A percentile compares a stretch with the other conserved stretches of the same genome.
Evolutionary conservation across 179 eudicot genomes (phyloP).

Genomic region (Heliamphora pulchella): DNA sequence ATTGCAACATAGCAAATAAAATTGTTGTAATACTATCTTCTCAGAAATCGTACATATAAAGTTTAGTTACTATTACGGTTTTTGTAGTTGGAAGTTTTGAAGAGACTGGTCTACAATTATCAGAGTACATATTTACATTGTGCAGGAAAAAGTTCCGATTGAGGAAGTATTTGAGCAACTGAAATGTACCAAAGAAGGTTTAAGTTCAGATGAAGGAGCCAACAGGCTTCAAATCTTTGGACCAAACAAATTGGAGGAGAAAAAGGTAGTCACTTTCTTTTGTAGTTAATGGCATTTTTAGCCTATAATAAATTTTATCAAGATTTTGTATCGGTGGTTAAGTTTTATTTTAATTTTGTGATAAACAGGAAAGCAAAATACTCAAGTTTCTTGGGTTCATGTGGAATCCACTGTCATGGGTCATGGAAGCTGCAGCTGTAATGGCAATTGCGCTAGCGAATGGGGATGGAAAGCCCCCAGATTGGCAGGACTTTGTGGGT

Average conservation of each 20-base stretch:
- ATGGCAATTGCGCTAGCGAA: constrained; percentile 90
- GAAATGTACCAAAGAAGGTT: constrained; percentile 59
- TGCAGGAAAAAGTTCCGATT: constrained; percentile 62
- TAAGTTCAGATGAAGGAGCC: constrained; percentile 46
- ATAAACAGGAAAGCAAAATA: constrained; percentile 68
- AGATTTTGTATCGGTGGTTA: not conserved
- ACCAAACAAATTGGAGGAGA: constrained; percentile 82
- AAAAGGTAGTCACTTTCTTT: constrained; percentile 33
- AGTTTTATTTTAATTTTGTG: not conserved
- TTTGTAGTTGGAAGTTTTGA: too few relatives aligned
- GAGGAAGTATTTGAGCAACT: constrained; percentile 77
- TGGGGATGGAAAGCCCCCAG: constrained; percentile 79
- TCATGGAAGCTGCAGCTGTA: constrained; percentile 87
- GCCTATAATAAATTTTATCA: not conserved
- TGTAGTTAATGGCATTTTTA: not conserved
- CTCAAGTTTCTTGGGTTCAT: constrained; percentile 88
- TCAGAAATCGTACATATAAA: too few relatives aligned
- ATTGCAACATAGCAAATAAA: too few relatives aligned
- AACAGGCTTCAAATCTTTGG: constrained; percentile 62
- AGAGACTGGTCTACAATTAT: too few relatives aligned
- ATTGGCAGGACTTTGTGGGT: constrained; percentile 94
- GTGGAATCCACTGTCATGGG: constrained; percentile 99
- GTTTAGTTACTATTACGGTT: too few relatives aligned
- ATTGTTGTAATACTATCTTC: too few relatives aligned
- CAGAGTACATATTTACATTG: not conserved